Evolutionary conservation across 2,329 filamentous ascomycete genomes (phyloP).

Genomic region (Cryphonectria japonica): DNA sequence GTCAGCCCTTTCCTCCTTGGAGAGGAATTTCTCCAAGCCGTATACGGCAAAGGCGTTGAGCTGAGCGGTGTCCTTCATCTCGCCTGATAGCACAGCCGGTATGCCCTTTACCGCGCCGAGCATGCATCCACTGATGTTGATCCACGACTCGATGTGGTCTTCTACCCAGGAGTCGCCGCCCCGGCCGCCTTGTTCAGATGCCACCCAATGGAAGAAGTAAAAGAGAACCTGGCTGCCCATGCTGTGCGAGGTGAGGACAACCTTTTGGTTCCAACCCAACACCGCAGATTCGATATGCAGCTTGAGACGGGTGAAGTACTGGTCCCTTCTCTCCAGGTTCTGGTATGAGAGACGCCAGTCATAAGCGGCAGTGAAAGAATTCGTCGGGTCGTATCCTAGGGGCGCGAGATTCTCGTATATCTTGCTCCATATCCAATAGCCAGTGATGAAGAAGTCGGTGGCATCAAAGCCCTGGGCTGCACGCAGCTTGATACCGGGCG

Average conservation of each 20-base stretch:
- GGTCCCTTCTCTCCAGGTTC: constrained; percentile 87
- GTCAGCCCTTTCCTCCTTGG: constrained; percentile 85
- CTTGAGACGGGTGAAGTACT: constrained; percentile 92
- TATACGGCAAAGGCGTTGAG: constrained; percentile 96
- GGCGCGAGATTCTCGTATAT: constrained; percentile 96
- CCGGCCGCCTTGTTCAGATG: constrained; percentile 74
- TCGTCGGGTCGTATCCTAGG: constrained; percentile 90
- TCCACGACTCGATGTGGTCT: constrained; percentile 87
- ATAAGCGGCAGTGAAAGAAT: constrained; percentile 71
- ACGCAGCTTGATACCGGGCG: constrained; percentile 84
- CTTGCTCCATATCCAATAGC: constrained; percentile 99
- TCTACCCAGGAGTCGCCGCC: constrained; percentile 92
- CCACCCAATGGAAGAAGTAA: constrained; percentile 79
- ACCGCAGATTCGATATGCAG: constrained; percentile 85
- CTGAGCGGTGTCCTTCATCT: constrained; percentile 98
- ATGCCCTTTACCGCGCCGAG: constrained; percentile 90
- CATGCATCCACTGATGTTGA: constrained; percentile 98
- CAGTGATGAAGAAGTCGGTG: constrained; percentile 89
- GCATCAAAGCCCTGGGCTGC: constrained; percentile 97
- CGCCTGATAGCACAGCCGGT: constrained; percentile 87
- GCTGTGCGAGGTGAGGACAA: constrained; percentile 87
- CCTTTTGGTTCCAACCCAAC: constrained; percentile 74
- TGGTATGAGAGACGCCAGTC: constrained; percentile 93
- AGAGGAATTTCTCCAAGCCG: constrained; percentile 93
- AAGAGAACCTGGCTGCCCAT: constrained; percentile 97